Evolutionary conservation across 805 yeast genomes (phyloP), one percentile per base, ranked within the genome.

Genomic region (Schwanniomyces vanrijiae): DNA sequence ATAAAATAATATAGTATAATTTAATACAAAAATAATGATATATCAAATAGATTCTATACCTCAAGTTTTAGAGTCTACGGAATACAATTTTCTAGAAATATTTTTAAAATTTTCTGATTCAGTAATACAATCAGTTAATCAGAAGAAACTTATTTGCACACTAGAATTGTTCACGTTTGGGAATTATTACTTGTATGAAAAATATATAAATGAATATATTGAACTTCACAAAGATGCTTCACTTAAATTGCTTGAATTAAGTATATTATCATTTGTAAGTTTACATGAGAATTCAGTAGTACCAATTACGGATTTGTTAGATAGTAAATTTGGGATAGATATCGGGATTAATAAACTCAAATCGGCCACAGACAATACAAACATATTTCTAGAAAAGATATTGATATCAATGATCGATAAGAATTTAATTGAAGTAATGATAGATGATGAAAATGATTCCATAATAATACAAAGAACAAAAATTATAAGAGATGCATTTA

Each of bases 141-240:
- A 29, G 14, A 38, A 34, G 19, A 35, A 29, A 13, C 43, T 45
- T 22, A 44, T 54, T 8, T 64, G 65, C 42, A 66, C 71, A 4
- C 28, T 67, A 5, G 78, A 73, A 55, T 58, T 73, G 26, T 71
- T 70, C 49, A 56, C 75, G 1, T 71, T 66, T 50, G 78, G 78
- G 2, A 60, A 59, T 41, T 55, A 56, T 24, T 45, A 50, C 3
- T 60, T 61, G 37, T 69, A 67, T 48, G 31, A 49, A 6, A 43
- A 54, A 42, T 55, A 66, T 46, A 41, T 42, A 16, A 40, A 26
- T 1, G 38, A 51, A 4, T 67, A 37, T 44, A 38, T 61, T 7
- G 51, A 44, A 0, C 49, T 60, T 13, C 54, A 52, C 33, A 29
- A 40, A 5, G 37, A 37, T 1, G 50, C 60, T 10, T 14, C 53